Evolutionary conservation across 1,284 basidiomycete genomes (phyloP).

Genomic region (Mrakiaceae sp.): DNA sequence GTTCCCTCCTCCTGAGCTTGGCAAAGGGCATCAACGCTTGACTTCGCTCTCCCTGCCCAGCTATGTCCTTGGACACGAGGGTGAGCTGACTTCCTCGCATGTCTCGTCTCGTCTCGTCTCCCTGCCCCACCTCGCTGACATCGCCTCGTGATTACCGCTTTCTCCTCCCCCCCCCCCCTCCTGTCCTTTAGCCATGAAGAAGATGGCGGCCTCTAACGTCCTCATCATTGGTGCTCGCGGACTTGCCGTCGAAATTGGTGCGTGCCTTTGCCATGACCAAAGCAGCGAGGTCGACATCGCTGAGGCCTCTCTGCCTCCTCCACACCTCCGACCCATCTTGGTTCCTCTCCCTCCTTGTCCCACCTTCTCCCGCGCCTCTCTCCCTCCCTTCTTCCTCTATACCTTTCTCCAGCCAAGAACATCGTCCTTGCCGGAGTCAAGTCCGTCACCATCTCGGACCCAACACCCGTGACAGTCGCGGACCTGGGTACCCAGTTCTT

Average conservation of each 20-base stretch:
- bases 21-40: constrained; percentile 15
- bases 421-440: constrained; percentile 93
- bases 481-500: constrained; percentile 98
- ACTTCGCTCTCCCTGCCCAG: constrained; percentile 36
- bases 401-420: constrained; percentile 71
- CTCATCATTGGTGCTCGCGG: constrained; percentile 89
- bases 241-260: constrained; percentile 91
- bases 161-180: background rate
- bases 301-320: background rate
- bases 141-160: background rate
- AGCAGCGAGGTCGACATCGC: background rate
- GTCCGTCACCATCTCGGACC: constrained; percentile 93
- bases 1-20: constrained; percentile 12
- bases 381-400: background rate
- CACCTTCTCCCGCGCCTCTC: too few species aligned
- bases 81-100: constrained; percentile 37
- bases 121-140: background rate
- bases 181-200: constrained; percentile 78
- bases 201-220: constrained; percentile 94
- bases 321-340: background rate
- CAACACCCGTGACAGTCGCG: constrained; percentile 68
- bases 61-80: constrained; percentile 93
- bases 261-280: constrained; percentile 22
- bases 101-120: background rate
- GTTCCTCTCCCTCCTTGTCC: too few species aligned